These are phyloP conservation scores for Kwoniella botswanensis DNA, from an alignment of 768 basidiomycete genomes.

Conservation along the genomic window DNA sequence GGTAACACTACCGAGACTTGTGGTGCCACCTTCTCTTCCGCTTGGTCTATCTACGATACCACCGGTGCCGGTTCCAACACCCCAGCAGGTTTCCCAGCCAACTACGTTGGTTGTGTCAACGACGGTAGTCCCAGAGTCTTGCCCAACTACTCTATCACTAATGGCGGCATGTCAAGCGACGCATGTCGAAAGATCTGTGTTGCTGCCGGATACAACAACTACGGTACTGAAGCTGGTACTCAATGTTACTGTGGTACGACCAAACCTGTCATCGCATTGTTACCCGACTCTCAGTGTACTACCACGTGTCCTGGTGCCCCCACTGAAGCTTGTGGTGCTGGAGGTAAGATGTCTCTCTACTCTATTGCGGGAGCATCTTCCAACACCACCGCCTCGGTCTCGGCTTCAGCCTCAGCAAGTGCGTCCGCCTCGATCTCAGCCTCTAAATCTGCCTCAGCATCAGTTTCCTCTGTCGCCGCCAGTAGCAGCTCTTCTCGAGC, in stretches of 20 bases:
- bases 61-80: slow-evolving; percentile 19
- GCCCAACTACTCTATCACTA: slow-evolving; percentile 21
- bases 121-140: slow-evolving; percentile 26
- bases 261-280: slow-evolving; percentile 19
- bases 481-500: not conserved
- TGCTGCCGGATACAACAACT: slow-evolving; percentile 29
- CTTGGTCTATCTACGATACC: slow-evolving; percentile 40
- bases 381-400: slow-evolving; percentile 1
- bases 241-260: slow-evolving; percentile 44
- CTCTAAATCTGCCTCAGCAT: not conserved
- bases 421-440: slow-evolving; percentile 3
- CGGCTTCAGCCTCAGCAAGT: slow-evolving; percentile 8
- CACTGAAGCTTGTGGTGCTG: slow-evolving; percentile 36
- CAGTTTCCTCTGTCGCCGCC: slow-evolving; percentile 1
- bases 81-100: slow-evolving; percentile 28
- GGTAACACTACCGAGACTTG: slow-evolving; percentile 34
- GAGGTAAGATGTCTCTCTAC: slow-evolving; percentile 33
- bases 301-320: slow-evolving; percentile 33
- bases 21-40: slow-evolving; percentile 31
- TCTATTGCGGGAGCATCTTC: slow-evolving; percentile 10
- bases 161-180: slow-evolving; percentile 25
- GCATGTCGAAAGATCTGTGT: slow-evolving; percentile 33
- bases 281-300: slow-evolving; percentile 38
- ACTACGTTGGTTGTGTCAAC: slow-evolving; percentile 39
- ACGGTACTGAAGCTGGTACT: slow-evolving; percentile 33